Base-by-base conservation (phyloP, 1,284 basidiomycete species). In the Inonotus hispidus region DNA sequence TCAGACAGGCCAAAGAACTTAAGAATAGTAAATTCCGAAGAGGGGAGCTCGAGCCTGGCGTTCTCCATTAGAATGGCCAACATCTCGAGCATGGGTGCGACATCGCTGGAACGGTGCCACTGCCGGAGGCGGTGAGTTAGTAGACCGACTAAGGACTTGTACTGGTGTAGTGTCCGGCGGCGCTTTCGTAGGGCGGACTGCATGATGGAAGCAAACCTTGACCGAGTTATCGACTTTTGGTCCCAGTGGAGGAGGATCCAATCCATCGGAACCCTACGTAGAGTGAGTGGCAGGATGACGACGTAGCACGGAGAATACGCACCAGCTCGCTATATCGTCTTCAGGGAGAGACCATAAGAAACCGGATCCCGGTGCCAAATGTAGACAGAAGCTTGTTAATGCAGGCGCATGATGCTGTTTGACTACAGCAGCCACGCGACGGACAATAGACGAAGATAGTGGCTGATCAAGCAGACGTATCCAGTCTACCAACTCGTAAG, bases 401-500 rank as follows among this genome's bases (percentile, higher is more conserved):
- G 79, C 75, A 0, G 78, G 74, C 1, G 69, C 67, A 62, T 82
- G 68, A n/a, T 83, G 71, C 14, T 70, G 72, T 19, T 70, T 66
- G 23, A 87, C 61, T 0, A 77, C 69, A 4, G 61, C 56, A 0
- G 74, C 66, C 2, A 85, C 66, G 10, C 77, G 75, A n/a, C 65
- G 66, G 10, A 83, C 67, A 35, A 82, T 76, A 0, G 66, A 62
- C 0, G 71, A 25, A 19, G 69, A 67, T 2, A 81, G 65, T 0
- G 70, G 68, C 25, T 71, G 68, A 16, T 76, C 73, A 1, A 76
- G 65, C 1, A 87, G 70, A 46, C 86, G 82, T 37, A 85, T 62
- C 78, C 79, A 82, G 65, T 87, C 84, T 10, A 88, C 74, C 0
- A 88, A 71, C 60, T 83, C 81, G 57, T 75, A 81, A 0, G 84